Conservation (phyloP, 306 rosid genomes). For the Fragaria ananassa region DNA sequence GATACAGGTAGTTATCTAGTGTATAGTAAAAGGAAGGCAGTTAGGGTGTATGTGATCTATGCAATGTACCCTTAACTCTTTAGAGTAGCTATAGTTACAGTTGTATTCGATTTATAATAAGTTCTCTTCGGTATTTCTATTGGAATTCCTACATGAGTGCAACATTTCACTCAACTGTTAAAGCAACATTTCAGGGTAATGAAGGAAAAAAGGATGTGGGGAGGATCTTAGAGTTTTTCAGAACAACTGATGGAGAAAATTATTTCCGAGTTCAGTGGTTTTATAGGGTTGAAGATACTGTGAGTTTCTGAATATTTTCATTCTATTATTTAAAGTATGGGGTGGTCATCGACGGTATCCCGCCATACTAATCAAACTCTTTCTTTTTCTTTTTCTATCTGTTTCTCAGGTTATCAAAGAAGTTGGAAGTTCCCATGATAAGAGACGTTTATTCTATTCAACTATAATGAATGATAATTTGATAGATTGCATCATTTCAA, state of each 20-base stretch:
- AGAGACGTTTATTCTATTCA: constrained; percentile 86
- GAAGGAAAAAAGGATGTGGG: constrained; percentile 60
- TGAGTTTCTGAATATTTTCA: constrained; percentile 31
- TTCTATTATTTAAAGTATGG: constrained; percentile 10
- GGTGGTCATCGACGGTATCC: constrained; percentile 13
- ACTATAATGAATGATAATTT: constrained; percentile 82
- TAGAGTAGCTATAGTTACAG: not conserved
- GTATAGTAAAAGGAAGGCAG: not conserved
- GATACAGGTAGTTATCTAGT: not conserved
- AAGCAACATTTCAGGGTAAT: constrained; percentile 62
- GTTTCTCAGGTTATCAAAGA: constrained; percentile 64
- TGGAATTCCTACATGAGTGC: not conserved
- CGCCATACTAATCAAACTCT: constrained; percentile 15
- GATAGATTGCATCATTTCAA: constrained; percentile 69
- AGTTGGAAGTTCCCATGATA: constrained; percentile 73
- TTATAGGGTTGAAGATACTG: constrained; percentile 88
- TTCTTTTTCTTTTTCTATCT: constrained; percentile 9
- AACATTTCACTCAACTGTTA: constrained; percentile 27
- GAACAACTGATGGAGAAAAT: constrained; percentile 53
- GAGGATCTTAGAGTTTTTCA: constrained; percentile 79
- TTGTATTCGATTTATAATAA: not conserved
- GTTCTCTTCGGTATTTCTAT: not conserved
- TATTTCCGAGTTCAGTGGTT: constrained; percentile 95
- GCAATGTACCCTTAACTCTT: not conserved
- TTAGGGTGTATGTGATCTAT: not conserved